A percentile compares a stretch with the other conserved stretches of the same genome.
Evolutionary conservation across 306 rosid genomes (phyloP).

Genomic region (Sphenostylis stenocarpa): DNA sequence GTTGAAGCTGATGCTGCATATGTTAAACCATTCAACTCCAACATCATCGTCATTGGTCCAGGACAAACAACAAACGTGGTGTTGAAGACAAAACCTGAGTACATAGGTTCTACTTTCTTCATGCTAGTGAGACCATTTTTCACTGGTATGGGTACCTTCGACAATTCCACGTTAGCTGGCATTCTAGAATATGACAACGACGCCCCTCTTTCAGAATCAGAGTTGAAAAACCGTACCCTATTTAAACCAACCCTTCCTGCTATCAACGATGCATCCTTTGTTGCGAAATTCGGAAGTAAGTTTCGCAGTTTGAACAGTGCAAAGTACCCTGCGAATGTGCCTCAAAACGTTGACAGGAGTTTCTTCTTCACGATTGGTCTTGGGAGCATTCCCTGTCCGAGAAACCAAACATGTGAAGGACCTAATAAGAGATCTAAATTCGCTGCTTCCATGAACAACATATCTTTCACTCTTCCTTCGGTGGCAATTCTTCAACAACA

Average conservation of each 20-base stretch:
- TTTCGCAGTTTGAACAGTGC: background rate
- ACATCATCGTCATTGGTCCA: background rate
- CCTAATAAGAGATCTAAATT: background rate
- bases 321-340: background rate
- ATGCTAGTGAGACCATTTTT: background rate
- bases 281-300: background rate
- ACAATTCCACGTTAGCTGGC: background rate
- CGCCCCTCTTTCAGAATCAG: background rate
- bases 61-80: background rate
- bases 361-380: background rate
- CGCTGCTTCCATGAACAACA: background rate
- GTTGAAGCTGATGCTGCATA: background rate
- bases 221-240: background rate
- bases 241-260: background rate
- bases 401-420: background rate
- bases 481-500: background rate
- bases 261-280: background rate
- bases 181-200: background rate
- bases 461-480: background rate
- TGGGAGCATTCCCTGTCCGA: background rate
- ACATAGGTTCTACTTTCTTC: background rate
- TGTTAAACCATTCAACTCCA: background rate
- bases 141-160: background rate
- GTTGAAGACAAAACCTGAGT: background rate
- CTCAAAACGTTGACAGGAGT: background rate